These are phyloP conservation scores for Opeltia flavorubescens DNA, from an alignment of 495 filamentous ascomycete species.

Conservation along the genomic window DNA sequence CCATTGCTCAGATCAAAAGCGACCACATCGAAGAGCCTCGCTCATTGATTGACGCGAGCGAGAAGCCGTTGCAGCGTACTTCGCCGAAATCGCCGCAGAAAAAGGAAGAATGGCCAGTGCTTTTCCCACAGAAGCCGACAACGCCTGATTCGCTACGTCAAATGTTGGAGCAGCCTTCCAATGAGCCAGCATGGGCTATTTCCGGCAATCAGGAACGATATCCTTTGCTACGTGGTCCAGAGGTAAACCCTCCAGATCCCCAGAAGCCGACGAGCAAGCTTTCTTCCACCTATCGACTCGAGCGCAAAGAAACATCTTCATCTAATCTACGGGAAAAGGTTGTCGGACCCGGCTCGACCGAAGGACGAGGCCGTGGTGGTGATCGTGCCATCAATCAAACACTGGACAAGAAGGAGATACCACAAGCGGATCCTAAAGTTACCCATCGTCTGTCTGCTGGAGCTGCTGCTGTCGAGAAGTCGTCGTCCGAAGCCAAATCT, in stretches of 20 bases:
- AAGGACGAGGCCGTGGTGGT: not conserved
- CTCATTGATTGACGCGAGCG: slow-evolving; percentile 18
- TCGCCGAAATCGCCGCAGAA: not conserved
- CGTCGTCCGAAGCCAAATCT: slow-evolving; percentile 4
- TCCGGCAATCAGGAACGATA: not conserved
- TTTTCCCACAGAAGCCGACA: slow-evolving; percentile 6
- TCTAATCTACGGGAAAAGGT: not conserved
- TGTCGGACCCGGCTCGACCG: not conserved
- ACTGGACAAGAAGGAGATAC: not conserved
- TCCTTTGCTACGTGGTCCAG: not conserved
- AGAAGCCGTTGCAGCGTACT: slow-evolving; percentile 15
- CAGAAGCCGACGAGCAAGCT: not conserved
- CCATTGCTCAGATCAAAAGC: slow-evolving; percentile 6
- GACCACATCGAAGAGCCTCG: slow-evolving; percentile 3
- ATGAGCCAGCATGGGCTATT: slow-evolving; percentile 2
- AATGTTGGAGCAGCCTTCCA: slow-evolving; percentile 6
- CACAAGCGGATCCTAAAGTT: not conserved
- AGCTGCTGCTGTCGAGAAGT: slow-evolving; percentile 6
- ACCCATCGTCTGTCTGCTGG: slow-evolving; percentile 5
- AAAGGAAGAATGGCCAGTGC: slow-evolving; percentile 17
- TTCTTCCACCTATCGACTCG: not conserved
- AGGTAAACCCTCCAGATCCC: not conserved
- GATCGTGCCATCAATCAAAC: not conserved
- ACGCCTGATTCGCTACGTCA: slow-evolving; percentile 10
- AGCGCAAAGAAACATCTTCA: not conserved